phyloP scores from a whole-genome alignment of 345 rosid species.

The Physaria fendleri region DNA sequence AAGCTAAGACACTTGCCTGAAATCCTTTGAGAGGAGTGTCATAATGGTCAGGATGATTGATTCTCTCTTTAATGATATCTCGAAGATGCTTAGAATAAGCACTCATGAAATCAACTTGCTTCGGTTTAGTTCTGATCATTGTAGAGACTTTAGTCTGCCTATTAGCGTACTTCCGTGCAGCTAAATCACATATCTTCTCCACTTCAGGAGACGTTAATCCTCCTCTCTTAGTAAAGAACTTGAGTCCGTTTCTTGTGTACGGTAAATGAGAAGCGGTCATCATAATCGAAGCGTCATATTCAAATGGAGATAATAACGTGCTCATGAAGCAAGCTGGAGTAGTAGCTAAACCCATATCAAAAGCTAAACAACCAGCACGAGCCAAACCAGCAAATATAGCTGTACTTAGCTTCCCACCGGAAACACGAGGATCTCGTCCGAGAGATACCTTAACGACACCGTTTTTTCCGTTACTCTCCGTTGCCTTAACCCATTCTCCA shows the following conservation, averaged over 20 bases:
- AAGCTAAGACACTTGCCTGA: constrained; percentile 44
- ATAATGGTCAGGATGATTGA: constrained; percentile 73
- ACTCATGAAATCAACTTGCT: constrained; percentile 70
- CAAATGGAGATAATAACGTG: constrained; percentile 60
- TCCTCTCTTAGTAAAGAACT: constrained; percentile 85
- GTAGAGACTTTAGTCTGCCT: constrained; percentile 63
- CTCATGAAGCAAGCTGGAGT: constrained; percentile 98
- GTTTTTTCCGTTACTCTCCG: constrained; percentile 30
- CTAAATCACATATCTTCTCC: constrained; percentile 71
- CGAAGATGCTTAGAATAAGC: constrained; percentile 62
- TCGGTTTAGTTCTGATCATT: constrained; percentile 34
- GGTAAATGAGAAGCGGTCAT: constrained; percentile 98
- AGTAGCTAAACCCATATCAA: constrained; percentile 91
- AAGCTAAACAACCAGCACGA: constrained; percentile 70
- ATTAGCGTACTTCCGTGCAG: constrained; percentile 65
- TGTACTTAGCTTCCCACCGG: constrained; percentile 56
- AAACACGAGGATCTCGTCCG: constrained; percentile 77
- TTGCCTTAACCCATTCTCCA: constrained; percentile 70
- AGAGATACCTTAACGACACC: constrained; percentile 50
- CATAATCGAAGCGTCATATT: constrained; percentile 86
- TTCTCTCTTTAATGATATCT: constrained; percentile 61
- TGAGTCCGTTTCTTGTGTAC: constrained; percentile 80
- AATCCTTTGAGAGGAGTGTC: constrained; percentile 78
- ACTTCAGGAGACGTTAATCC: constrained; percentile 78
- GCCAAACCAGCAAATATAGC: constrained; percentile 74